Percentiles rank a stretch among this genome's conserved stretches.
Conservation (phyloP, 202 grass and related monocot species). For the Bolboschoenoplectus hybrid region DNA sequence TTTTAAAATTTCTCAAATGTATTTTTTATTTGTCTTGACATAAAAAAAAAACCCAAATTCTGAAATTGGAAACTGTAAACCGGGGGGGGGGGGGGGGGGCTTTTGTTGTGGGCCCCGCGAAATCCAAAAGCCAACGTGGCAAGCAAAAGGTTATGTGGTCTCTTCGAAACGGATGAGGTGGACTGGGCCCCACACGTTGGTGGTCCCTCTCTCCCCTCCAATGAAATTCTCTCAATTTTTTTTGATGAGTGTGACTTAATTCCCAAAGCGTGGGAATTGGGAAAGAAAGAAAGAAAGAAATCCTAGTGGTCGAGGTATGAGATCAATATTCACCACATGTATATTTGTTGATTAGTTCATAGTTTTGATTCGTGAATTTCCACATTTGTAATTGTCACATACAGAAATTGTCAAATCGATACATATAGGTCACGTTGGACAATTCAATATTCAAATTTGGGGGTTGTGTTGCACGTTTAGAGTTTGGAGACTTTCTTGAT, state of each 20-base stretch:
- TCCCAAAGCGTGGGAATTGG: not conserved
- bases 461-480: slow-evolving; percentile 6
- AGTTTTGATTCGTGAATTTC: not conserved
- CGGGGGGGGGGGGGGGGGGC: no score
- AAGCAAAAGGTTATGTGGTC: not conserved
- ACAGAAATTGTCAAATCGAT: not conserved
- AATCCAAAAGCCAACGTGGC: slow-evolving; percentile 1
- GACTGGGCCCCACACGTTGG: no score
- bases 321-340: not conserved
- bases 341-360: not conserved
- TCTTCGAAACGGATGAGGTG: not conserved
- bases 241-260: not conserved
- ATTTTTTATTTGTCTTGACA: no score
- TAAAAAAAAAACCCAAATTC: not conserved
- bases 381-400: not conserved
- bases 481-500: not conserved
- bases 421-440: not conserved
- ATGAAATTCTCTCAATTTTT: not conserved
- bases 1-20: no score
- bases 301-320: not conserved
- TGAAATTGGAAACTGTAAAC: not conserved
- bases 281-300: not conserved
- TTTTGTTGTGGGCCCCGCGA: not conserved
- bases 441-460: slow-evolving; percentile 13
- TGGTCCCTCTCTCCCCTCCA: not conserved